phyloP scores from a whole-genome alignment of 129 eudicot genomes.

The Ambrosia artemisiifolia region DNA sequence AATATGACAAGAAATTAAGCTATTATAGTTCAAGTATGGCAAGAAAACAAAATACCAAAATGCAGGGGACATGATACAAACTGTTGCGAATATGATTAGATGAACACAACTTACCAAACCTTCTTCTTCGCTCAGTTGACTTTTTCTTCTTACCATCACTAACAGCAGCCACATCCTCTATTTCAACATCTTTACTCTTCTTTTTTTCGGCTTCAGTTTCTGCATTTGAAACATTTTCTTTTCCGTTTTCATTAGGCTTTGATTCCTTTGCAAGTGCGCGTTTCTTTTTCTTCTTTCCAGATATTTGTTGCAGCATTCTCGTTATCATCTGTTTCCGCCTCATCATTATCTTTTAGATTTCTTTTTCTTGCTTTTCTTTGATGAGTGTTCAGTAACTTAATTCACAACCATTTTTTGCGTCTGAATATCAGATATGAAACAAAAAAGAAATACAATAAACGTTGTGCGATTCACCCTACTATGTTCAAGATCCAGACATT shows the following conservation, averaged over 20 bases:
- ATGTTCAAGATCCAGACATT: background rate
- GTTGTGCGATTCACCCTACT: background rate
- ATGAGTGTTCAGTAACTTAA: slow-evolving; percentile 31
- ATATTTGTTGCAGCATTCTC: slow-evolving; percentile 40
- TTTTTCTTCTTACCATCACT: slow-evolving; percentile 64
- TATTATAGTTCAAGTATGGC: slow-evolving; percentile 7
- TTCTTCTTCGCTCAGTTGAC: slow-evolving; percentile 31
- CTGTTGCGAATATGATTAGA: slow-evolving; percentile 12
- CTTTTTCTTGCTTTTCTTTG: slow-evolving; percentile 83
- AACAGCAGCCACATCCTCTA: slow-evolving; percentile 40
- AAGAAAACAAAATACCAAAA: slow-evolving; percentile 22
- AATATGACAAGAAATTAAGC: slow-evolving; percentile 3
- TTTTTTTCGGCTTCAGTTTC: slow-evolving; percentile 59
- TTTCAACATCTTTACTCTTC: slow-evolving; percentile 52
- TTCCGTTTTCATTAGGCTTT: slow-evolving; percentile 20
- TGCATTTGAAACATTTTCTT: slow-evolving; percentile 32
- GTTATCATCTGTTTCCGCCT: slow-evolving; percentile 47
- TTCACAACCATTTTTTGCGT: slow-evolving; percentile 56
- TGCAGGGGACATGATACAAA: slow-evolving; percentile 10
- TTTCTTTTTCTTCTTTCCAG: slow-evolving; percentile 77
- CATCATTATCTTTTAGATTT: slow-evolving; percentile 44
- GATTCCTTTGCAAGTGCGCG: slow-evolving; percentile 44
- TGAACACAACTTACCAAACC: slow-evolving; percentile 4
- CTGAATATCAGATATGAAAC: slow-evolving; percentile 14
- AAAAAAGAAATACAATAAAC: too few relatives aligned